Conservation (phyloP, 1,284 basidiomycete genomes). For the Boletellus sp. region DNA sequence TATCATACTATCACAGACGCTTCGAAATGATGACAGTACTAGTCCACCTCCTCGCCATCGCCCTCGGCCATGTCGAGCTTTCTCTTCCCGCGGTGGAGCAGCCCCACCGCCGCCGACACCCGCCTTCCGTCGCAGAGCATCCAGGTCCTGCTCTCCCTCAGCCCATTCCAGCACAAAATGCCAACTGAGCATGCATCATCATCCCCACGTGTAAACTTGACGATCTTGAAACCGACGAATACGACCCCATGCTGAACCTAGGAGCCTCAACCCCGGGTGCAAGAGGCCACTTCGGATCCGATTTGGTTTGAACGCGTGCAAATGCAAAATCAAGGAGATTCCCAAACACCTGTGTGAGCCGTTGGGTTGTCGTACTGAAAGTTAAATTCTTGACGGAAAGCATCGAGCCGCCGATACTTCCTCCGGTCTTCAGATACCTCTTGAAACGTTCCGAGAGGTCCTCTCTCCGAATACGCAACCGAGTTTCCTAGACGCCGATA, state of each 20-base stretch:
- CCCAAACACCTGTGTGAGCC: conserved; percentile 70
- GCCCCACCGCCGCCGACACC: conserved; percentile 70
- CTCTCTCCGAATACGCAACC: conserved; percentile 91
- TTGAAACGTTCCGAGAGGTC: conserved; percentile 77
- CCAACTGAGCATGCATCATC: conserved; percentile 89
- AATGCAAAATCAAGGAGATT: conserved; percentile 82
- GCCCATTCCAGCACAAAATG: conserved; percentile 96
- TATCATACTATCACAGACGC: too few relatives aligned
- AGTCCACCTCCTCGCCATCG: conserved; percentile 28
- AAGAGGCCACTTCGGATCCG: conserved; percentile 71
- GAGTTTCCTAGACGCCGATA: conserved; percentile 89
- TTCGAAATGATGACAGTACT: too few relatives aligned
- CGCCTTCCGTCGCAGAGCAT: conserved; percentile 73
- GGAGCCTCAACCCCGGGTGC: conserved; percentile 40
- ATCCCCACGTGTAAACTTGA: too few relatives aligned
- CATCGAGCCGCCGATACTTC: conserved; percentile 68
- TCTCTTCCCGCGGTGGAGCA: conserved; percentile 56
- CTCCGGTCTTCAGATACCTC: conserved; percentile 32
- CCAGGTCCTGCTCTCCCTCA: conserved; percentile 74
- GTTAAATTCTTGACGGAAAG: conserved; percentile 94
- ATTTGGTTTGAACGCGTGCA: conserved; percentile 89
- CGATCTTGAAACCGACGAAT: conserved; percentile 87
- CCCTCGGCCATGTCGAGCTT: conserved; percentile 54
- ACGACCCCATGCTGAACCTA: conserved; percentile 90
- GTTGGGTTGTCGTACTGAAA: conserved; percentile 82